These are phyloP conservation scores for Salisapilia sapeloensis DNA, from an alignment of 352 stramenopile species.

Conservation along the genomic window DNA sequence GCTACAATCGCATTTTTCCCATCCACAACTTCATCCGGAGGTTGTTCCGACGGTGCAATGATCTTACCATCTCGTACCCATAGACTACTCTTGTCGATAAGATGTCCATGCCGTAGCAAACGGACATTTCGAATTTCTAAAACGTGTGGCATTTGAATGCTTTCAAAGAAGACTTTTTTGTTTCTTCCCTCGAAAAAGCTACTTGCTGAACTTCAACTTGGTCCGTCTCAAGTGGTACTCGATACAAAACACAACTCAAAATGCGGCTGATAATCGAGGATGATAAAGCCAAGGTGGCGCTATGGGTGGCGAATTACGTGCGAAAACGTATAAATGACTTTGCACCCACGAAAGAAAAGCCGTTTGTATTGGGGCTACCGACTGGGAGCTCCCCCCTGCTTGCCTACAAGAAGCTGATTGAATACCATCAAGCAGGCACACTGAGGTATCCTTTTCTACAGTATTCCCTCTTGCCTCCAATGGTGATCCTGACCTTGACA, in stretches of 20 bases:
- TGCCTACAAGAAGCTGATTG: conserved; percentile 69
- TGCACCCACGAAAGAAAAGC: conserved; percentile 33
- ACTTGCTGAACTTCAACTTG: not conserved
- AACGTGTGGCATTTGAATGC: conserved; percentile 3
- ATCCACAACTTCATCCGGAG: conserved; percentile 34
- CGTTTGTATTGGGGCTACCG: conserved; percentile 77
- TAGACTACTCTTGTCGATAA: conserved; percentile 15
- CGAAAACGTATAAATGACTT: conserved; percentile 68
- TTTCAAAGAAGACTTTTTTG: no score
- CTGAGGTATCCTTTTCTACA: conserved; percentile 12
- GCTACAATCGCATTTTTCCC: conserved; percentile 49
- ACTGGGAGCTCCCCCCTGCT: conserved; percentile 75
- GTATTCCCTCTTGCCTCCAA: no score
- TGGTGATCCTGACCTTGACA: no score
- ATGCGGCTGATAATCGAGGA: conserved; percentile 83
- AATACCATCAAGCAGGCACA: conserved; percentile 23
- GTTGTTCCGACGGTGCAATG: conserved; percentile 28
- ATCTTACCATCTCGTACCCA: conserved; percentile 40
- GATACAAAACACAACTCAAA: not conserved
- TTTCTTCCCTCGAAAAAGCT: not conserved
- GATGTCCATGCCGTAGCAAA: conserved; percentile 21
- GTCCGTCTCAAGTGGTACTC: not conserved
- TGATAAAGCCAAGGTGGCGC: conserved; percentile 30
- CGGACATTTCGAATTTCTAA: conserved; percentile 46
- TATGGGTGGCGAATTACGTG: conserved; percentile 74